phyloP scores from a whole-genome alignment of 169 alveolate species.

The Plasmodium gonderi region DNA sequence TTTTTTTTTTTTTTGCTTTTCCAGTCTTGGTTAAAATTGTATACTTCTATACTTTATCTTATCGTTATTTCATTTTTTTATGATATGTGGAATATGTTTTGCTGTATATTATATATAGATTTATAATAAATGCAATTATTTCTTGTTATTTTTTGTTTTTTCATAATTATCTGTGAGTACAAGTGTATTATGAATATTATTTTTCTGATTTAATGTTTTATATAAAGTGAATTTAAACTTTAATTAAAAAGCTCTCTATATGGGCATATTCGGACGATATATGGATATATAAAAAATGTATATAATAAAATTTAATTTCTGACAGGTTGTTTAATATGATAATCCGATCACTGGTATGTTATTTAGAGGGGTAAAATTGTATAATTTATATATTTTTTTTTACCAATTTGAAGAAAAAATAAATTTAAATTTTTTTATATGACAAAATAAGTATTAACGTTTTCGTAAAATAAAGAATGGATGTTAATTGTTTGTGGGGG shows the following conservation, averaged over 20 bases:
- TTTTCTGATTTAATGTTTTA: not conserved
- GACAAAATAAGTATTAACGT: not conserved
- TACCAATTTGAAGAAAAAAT: not conserved
- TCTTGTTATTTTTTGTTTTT: slow-evolving; percentile 34
- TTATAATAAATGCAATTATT: slow-evolving; percentile 7
- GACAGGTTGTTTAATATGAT: no score
- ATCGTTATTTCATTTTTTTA: not conserved
- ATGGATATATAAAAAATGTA: not conserved
- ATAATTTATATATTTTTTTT: no score
- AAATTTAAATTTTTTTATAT: not conserved
- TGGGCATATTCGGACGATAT: not conserved
- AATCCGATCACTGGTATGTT: no score
- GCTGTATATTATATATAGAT: slow-evolving; percentile 4
- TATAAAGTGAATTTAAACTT: not conserved
- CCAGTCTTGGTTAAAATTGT: not conserved
- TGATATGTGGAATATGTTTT: slow-evolving; percentile 8
- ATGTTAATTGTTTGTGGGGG: no score
- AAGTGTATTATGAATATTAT: not conserved
- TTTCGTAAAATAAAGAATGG: not conserved
- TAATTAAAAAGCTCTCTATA: not conserved
- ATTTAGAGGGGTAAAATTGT: no score
- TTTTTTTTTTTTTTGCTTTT: not conserved
- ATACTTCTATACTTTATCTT: not conserved
- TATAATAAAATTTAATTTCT: not conserved
- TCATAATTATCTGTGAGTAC: slow-evolving; percentile 16